Evolutionary conservation across 1,284 basidiomycete genomes (phyloP).

Genomic region (Moniliophthora roreri): DNA sequence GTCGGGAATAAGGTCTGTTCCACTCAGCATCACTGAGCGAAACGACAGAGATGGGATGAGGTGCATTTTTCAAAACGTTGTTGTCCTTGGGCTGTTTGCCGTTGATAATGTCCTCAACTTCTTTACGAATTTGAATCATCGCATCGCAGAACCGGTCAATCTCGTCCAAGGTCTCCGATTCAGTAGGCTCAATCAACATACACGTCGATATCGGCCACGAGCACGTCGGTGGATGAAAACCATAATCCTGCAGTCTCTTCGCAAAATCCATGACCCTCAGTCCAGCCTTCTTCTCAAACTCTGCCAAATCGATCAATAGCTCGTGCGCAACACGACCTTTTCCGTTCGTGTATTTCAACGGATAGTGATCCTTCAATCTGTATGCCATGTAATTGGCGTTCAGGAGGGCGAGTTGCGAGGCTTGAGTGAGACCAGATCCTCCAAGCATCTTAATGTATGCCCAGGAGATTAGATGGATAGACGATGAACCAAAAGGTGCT

Average conservation of each 20-base stretch:
- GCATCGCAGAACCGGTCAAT: conserved; percentile 95
- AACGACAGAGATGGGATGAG: conserved; percentile 84
- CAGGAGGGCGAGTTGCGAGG: conserved; percentile 86
- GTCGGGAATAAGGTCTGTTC: conserved; percentile 88
- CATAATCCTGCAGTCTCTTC: conserved; percentile 83
- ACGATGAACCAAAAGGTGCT: conserved; percentile 93
- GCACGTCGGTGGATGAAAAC: conserved; percentile 90
- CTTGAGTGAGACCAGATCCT: conserved; percentile 81
- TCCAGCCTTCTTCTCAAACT: conserved; percentile 88
- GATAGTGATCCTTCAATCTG: conserved; percentile 85
- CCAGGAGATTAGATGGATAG: conserved; percentile 97
- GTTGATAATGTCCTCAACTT: conserved; percentile 84
- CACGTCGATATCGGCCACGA: conserved; percentile 94
- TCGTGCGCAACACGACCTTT: conserved; percentile 95
- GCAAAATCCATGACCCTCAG: conserved; percentile 95
- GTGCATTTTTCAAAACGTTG: conserved; percentile 93
- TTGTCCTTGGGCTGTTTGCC: conserved; percentile 87
- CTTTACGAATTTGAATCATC: conserved; percentile 92
- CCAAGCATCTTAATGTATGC: conserved; percentile 98
- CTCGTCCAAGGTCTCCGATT: conserved; percentile 90
- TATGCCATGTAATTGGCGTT: conserved; percentile 98
- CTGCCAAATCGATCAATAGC: conserved; percentile 91
- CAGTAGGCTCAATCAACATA: conserved; percentile 95
- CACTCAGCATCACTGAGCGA: conserved; percentile 73
- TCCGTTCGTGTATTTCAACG: conserved; percentile 85